phyloP scores from a whole-genome alignment of 2,329 filamentous ascomycete species.

The Claviceps pusilla region DNA sequence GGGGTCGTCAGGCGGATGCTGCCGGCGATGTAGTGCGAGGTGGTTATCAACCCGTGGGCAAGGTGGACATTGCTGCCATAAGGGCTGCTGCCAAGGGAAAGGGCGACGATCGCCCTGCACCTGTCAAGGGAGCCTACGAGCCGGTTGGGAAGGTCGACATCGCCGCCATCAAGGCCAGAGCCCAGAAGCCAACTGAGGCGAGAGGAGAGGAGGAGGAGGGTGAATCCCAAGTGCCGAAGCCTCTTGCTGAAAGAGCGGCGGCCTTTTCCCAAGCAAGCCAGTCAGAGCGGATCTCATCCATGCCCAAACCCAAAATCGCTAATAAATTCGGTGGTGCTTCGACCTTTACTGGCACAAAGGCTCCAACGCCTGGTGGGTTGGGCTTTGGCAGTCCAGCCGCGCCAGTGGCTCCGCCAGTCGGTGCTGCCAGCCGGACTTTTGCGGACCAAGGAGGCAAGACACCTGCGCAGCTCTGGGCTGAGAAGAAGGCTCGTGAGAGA shows the following conservation, averaged over 20 bases:
- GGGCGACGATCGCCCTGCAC: constrained; percentile 65
- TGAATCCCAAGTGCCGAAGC: constrained; percentile 31
- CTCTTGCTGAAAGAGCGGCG: constrained; percentile 59
- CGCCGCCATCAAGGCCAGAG: constrained; percentile 73
- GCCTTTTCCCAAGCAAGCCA: constrained; percentile 47
- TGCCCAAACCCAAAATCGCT: constrained; percentile 90
- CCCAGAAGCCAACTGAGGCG: constrained; percentile 48
- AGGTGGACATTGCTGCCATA: constrained; percentile 92
- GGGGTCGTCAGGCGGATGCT: constrained; percentile 29
- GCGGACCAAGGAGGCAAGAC: constrained; percentile 92
- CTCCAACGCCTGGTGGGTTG: constrained; percentile 58
- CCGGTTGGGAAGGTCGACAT: constrained; percentile 96
- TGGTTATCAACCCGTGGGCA: constrained; percentile 84
- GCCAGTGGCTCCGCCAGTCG: constrained; percentile 45
- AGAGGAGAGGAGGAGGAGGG: constrained; percentile 16
- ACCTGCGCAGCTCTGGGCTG: constrained; percentile 90
- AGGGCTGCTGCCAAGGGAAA: constrained; percentile 55
- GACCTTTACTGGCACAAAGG: constrained; percentile 75
- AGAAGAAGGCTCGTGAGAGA: constrained; percentile 79
- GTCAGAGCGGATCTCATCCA: constrained; percentile 66
- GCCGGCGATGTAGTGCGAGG: constrained; percentile 58
- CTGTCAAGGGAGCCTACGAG: constrained; percentile 86
- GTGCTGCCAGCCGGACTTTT: constrained; percentile 78
- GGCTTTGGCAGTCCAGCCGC: constrained; percentile 46
- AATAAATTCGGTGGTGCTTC: constrained; percentile 68